Evolutionary conservation across 2,329 filamentous ascomycete genomes (phyloP), one percentile per base, ranked within the genome.

Genomic region (Domatiomyces globalis): DNA sequence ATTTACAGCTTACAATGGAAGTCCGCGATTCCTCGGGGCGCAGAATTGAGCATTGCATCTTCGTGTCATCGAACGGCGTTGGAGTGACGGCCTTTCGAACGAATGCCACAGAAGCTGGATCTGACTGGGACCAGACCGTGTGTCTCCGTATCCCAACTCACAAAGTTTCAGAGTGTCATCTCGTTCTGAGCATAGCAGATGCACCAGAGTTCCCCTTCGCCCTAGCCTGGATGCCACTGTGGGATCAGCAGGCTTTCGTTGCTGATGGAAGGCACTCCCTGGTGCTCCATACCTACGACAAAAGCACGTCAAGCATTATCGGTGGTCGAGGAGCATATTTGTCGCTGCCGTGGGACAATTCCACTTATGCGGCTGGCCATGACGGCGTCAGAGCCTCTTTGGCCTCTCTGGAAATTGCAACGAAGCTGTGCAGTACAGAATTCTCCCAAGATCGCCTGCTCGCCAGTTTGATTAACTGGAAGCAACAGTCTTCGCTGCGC

Each of bases 371-470:
- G 3, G 76, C 79, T 48, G 77, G 78, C 42, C 81, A 78, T 56
- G 80, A 81, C 63, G 74, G 77, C 49, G 78, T 88, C 2, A 87
- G 84, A 4, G 87, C 86, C 0, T 83, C 85, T 2, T 77, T 94
- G 58, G 87, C 90, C 2, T 79, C 81, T n/a, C 69, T 98, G 33
- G 79, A 81, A 10, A 71, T 94, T 9, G 79, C 85, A 54, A 94
- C 89, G 0, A 94, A 87, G 61, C 78, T 98, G 5, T 95, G 89
- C 74, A 96, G 92, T 69, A 98, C 92, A 0, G 80, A 83, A 54
- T 94, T 94, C 63, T 95, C 90, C 0, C 92, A 98, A 64, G 89
- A 98, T 64, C 84, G 89, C 51, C 80, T 84, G 15, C 78, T 98
- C 9, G 71, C 95, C 17, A 85, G 87, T 15, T 73, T 98, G 22